Base-by-base conservation (phyloP, 2,329 filamentous ascomycete species). In the Calonectria pauciramosa region DNA sequence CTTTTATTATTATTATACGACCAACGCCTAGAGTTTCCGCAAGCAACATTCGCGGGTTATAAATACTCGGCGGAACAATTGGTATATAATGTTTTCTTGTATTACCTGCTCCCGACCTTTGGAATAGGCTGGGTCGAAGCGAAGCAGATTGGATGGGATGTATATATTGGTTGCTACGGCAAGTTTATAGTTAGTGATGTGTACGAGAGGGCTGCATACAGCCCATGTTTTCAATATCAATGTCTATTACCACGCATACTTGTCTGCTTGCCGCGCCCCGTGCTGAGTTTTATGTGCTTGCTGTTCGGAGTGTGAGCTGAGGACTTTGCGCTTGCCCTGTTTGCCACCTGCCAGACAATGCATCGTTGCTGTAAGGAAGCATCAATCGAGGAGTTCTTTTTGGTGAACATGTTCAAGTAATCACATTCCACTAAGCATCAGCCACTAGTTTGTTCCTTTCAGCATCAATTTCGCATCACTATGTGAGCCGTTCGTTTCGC, bases 1-100 rank as follows among this genome's bases (percentile, higher is more conserved):
- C 23, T 66, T 63, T 47, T 64, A 41, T 30, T 63, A 30, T 44
- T 64, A 23, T 64, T 65, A 30, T 30, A 65, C 60, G 14, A 10
- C 63, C 41, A 52, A 41, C 51, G 36, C 32, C 51, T 66, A 30
- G 51, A 20, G 44, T 26, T 20, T 28, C 51, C 65, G 44, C 59
- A 63, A 71, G 56, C 73, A 71, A 60, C 44, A 75, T 70, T 77
- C 72, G 70, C 66, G 41, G 60, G 69, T 65, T 60, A 71, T 73
- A 74, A 47, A 72, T 70, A 52, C 60, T 47, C 67, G 68, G 68
- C 64, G 67, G 34, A 69, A 70, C 71, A 73, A 71, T 75, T 75
- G 74, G 77, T 81, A 77, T 74, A 80, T 82, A 82, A 82, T 83
- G 79, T 80, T 63, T 63, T 63, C 74, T 82, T 77, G 74, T 80